These are phyloP conservation scores for Letharia lupina DNA, from an alignment of 495 filamentous ascomycete genomes.

Conservation along the genomic window DNA sequence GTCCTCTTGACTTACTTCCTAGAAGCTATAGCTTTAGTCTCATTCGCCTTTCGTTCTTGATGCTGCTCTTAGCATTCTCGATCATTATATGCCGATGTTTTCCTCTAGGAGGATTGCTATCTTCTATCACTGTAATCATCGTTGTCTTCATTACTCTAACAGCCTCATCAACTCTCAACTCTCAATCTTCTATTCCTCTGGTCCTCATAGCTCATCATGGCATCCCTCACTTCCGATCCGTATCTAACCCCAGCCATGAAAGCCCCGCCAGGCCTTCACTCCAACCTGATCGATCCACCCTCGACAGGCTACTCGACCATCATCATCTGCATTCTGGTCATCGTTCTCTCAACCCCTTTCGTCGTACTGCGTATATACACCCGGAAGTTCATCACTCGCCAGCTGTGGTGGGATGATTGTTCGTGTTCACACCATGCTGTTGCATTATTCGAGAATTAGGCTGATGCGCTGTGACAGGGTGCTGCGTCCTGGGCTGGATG, in stretches of 20 bases:
- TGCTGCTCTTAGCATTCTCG: not conserved
- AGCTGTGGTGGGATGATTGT: slow-evolving; percentile 28
- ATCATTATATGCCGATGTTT: not conserved
- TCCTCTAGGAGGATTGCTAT: not conserved
- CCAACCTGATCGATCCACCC: slow-evolving; percentile 20
- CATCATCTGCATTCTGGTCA: slow-evolving; percentile 8
- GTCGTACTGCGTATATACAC: slow-evolving; percentile 22
- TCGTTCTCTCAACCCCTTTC: slow-evolving; percentile 17
- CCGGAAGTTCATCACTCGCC: slow-evolving; percentile 13
- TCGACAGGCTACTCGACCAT: slow-evolving; percentile 15
- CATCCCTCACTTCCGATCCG: not conserved
- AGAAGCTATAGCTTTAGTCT: not conserved
- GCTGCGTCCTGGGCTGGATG: slow-evolving; percentile 21
- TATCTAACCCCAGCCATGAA: slow-evolving; percentile 11
- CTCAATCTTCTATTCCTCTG: too few species aligned
- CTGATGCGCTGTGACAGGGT: slow-evolving; percentile 17
- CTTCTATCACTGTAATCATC: not conserved
- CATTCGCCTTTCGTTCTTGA: not conserved
- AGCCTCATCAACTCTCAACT: not conserved
- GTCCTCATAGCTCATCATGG: not conserved
- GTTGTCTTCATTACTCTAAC: not conserved
- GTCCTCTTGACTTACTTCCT: not conserved
- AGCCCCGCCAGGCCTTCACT: slow-evolving; percentile 17
- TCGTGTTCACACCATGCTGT: not conserved
- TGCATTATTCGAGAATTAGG: not conserved